A percentile compares a stretch with the other conserved stretches of the same genome.
Conservation (phyloP, 257 asterid species). For the Nicotiana sylvestris region DNA sequence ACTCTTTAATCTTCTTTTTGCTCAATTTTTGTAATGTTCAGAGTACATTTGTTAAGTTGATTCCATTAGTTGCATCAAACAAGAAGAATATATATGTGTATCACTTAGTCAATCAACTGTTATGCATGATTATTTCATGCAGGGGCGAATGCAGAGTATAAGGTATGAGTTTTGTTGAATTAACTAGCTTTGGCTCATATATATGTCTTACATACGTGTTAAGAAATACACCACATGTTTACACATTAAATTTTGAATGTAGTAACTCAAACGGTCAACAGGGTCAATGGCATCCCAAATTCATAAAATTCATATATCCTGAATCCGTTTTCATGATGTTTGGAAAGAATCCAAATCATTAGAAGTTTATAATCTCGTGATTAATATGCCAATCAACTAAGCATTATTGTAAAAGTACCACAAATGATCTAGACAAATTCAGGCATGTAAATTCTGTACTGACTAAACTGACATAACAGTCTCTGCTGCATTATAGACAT, state of each 20-base stretch:
- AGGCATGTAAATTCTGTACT: neutral
- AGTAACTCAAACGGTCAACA: neutral
- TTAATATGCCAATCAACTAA: neutral
- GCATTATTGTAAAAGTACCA: neutral
- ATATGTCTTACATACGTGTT: too few relatives aligned
- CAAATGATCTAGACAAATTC: neutral
- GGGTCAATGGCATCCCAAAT: rapidly evolving
- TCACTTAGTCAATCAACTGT: neutral
- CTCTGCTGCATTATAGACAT: neutral
- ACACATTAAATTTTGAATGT: too few relatives aligned
- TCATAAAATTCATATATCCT: neutral
- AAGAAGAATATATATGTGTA: neutral
- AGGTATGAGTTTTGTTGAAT: too few relatives aligned
- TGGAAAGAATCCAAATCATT: neutral
- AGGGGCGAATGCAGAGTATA: too few relatives aligned
- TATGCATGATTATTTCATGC: neutral
- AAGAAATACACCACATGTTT: too few relatives aligned
- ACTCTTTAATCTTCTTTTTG: neutral
- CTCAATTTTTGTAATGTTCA: neutral
- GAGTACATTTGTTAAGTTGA: neutral
- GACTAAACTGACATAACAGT: neutral
- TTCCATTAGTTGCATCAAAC: neutral
- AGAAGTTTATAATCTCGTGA: neutral
- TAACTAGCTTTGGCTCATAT: too few relatives aligned
- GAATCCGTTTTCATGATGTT: neutral